A percentile compares a stretch with the other conserved stretches of the same genome.
Conservation (phyloP, 768 basidiomycete genomes). For the Termitomyces titanicus region DNA sequence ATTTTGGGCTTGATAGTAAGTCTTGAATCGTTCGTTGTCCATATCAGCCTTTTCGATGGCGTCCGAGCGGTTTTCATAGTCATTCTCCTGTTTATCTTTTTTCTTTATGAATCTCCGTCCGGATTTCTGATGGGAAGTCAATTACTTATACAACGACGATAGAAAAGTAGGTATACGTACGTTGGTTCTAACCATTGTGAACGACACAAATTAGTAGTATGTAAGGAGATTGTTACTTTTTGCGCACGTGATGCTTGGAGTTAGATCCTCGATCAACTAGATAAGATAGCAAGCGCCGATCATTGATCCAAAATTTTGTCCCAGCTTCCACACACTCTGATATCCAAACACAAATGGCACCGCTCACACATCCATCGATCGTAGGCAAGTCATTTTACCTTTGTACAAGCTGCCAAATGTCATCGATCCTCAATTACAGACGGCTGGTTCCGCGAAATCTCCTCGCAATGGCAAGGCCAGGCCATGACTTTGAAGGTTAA, state of each 20-base stretch:
- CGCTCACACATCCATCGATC: conserved; percentile 54
- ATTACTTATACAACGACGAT: not conserved
- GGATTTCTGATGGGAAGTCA: not conserved
- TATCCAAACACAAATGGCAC: conserved; percentile 41
- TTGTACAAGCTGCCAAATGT: not conserved
- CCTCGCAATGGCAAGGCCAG: conserved; percentile 95
- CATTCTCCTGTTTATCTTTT: not conserved
- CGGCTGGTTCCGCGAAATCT: conserved; percentile 96
- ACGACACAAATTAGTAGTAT: not conserved
- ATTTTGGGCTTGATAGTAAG: conserved; percentile 73
- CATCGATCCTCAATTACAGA: conserved; percentile 33
- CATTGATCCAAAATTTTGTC: conserved; percentile 9
- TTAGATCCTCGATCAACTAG: not conserved
- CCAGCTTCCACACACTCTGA: not conserved
- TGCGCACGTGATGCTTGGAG: not conserved
- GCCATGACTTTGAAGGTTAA: conserved; percentile 97
- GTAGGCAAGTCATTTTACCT: conserved; percentile 35
- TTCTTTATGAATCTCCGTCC: not conserved
- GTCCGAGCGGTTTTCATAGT: conserved; percentile 42
- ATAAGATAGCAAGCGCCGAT: conserved; percentile 6
- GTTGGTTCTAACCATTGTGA: conserved; percentile 1
- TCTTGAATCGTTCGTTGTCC: conserved; percentile 63
- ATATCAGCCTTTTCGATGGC: conserved; percentile 59
- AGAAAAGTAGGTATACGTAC: not conserved
- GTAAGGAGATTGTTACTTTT: not conserved